These are phyloP conservation scores for Trametes cinnabarina DNA, from an alignment of 768 basidiomycete species.

Conservation along the genomic window DNA sequence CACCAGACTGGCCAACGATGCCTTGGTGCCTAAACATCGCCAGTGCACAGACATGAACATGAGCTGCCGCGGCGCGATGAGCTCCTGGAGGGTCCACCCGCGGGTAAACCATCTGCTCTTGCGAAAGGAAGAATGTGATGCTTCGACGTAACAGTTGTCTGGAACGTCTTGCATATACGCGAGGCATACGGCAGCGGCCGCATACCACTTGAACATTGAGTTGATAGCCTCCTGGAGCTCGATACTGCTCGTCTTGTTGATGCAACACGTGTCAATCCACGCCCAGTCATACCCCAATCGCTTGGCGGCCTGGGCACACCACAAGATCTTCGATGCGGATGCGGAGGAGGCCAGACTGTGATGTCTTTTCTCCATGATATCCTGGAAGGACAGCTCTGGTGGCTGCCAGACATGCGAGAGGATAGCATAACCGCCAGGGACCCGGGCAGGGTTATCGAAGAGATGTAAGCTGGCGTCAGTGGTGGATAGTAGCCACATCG, in stretches of 20 bases:
- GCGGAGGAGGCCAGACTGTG: neutral
- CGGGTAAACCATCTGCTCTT: neutral
- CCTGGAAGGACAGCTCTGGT: neutral
- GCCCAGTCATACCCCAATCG: neutral
- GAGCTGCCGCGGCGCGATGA: neutral
- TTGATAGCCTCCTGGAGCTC: conserved; percentile 4
- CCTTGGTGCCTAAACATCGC: neutral
- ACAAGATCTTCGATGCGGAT: neutral
- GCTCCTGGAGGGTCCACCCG: neutral
- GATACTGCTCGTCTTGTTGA: conserved; percentile 1
- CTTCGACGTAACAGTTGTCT: neutral
- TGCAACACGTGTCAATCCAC: conserved; percentile 6
- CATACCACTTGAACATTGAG: conserved; percentile 1
- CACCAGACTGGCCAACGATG: neutral
- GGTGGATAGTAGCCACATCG: conserved; percentile 9
- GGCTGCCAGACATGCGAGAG: conserved; percentile 4
- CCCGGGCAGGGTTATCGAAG: neutral
- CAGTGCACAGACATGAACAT: neutral
- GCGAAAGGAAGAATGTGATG: neutral
- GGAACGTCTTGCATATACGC: neutral
- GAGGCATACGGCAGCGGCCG: neutral
- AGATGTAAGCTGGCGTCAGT: too few relatives aligned
- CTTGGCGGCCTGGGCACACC: neutral
- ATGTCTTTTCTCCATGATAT: neutral
- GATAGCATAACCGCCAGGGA: conserved; percentile 1